Evolutionary conservation across 1,284 basidiomycete genomes (phyloP).

Genomic region (Tremellales sp.): DNA sequence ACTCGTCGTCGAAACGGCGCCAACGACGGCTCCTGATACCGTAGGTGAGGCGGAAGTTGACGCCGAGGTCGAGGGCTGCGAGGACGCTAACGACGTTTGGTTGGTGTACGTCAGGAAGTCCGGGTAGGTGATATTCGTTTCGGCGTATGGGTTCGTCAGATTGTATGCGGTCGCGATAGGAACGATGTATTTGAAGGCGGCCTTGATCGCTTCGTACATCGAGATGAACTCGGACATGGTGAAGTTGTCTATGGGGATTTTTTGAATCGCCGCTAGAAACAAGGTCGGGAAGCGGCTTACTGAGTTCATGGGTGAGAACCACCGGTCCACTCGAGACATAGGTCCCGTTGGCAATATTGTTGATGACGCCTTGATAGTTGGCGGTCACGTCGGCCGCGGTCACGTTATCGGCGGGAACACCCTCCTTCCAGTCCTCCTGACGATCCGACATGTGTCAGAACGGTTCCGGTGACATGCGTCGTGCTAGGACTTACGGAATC

Average conservation of each 20-base stretch:
- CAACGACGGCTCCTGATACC: no score
- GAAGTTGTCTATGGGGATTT: slow-evolving; percentile 41
- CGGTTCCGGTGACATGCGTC: background rate
- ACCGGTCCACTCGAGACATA: slow-evolving; percentile 47
- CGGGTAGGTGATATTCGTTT: slow-evolving; percentile 46
- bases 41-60: no score
- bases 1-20: no score
- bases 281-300: slow-evolving; percentile 19
- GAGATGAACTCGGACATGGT: slow-evolving; percentile 46
- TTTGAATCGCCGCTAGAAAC: no score
- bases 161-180: slow-evolving; percentile 48
- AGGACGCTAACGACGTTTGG: no score
- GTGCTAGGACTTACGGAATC: slow-evolving; percentile 36
- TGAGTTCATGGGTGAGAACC: slow-evolving; percentile 52
- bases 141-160: slow-evolving; percentile 50
- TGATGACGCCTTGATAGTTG: slow-evolving; percentile 52
- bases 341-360: slow-evolving; percentile 41
- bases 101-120: slow-evolving; percentile 29
- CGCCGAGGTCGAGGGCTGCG: no score
- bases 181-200: slow-evolving; percentile 43
- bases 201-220: slow-evolving; percentile 39
- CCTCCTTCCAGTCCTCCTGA: slow-evolving; percentile 49
- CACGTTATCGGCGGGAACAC: slow-evolving; percentile 31
- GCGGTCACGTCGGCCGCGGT: slow-evolving; percentile 43
- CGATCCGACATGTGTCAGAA: background rate